Evolutionary conservation across 495 filamentous ascomycete species (phyloP).

Genomic region (Chaetomidium leptoderma): DNA sequence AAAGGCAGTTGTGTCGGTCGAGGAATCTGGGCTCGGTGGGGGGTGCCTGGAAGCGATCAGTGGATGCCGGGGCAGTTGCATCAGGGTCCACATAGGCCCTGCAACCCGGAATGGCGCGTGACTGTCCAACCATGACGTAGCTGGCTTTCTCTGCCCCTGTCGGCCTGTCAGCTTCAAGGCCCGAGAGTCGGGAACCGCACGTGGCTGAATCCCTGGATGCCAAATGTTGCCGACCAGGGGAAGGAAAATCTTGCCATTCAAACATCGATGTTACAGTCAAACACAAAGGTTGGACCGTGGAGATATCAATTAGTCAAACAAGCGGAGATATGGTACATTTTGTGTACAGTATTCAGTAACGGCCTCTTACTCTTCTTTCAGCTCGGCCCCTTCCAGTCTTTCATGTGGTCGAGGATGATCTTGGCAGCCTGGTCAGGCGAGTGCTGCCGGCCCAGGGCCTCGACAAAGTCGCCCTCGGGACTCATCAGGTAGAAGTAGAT

Average conservation of each 20-base stretch:
- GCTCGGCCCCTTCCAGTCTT: constrained; percentile 78
- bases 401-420: constrained; percentile 81
- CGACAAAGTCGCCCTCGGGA: constrained; percentile 96
- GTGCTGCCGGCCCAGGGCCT: constrained; percentile 92
- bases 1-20: no score
- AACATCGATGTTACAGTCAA: no score
- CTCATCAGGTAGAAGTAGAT: constrained; percentile 99
- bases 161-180: not conserved
- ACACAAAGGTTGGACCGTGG: no score
- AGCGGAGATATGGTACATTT: constrained; percentile 18
- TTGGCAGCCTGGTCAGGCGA: constrained; percentile 79
- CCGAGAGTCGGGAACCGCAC: constrained; percentile 4
- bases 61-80: no score
- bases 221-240: not conserved
- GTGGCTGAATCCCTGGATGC: not conserved
- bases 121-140: constrained; percentile 15
- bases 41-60: no score
- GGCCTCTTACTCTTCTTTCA: constrained; percentile 6
- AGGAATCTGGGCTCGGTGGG: no score
- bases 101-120: constrained; percentile 1
- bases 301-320: not conserved
- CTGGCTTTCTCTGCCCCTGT: not conserved
- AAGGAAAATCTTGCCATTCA: not conserved
- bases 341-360: constrained; percentile 2
- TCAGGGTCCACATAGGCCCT: no score